Percentiles rank a stretch among this genome's conserved stretches.
These are phyloP conservation scores for Helianthus tuberosus DNA, from an alignment of 129 eudicot genomes.

Conservation along the genomic window DNA sequence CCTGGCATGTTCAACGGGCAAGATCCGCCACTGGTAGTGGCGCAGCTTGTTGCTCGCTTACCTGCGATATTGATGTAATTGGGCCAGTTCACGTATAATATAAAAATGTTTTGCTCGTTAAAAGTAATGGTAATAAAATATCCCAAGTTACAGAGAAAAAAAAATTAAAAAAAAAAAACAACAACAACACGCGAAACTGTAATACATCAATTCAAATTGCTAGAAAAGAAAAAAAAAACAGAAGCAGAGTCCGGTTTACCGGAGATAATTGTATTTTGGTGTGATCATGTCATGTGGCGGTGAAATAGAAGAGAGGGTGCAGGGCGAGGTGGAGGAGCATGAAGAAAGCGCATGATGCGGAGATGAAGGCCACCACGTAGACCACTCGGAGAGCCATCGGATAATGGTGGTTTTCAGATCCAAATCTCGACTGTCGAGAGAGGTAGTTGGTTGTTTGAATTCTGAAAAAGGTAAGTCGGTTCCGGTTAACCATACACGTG, in stretches of 20 bases:
- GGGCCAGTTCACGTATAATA: no score
- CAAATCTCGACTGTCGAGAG: not conserved
- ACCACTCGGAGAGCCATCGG: conserved; percentile 45
- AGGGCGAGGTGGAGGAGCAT: conserved; percentile 46
- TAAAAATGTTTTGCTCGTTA: no score
- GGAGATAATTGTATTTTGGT: no score
- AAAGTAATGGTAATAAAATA: no score
- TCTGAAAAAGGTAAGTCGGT: conserved; percentile 23
- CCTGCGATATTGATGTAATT: no score
- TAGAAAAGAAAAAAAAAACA: not conserved
- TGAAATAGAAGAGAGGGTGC: conserved; percentile 54
- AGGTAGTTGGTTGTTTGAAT: conserved; percentile 12
- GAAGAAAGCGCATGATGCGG: conserved; percentile 51
- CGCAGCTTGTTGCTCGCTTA: no score
- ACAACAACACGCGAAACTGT: not conserved
- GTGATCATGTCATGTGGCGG: conserved; percentile 37
- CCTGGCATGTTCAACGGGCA: no score
- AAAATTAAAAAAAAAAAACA: not conserved
- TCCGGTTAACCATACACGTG: conserved; percentile 32
- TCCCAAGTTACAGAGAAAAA: no score
- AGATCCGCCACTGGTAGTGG: no score
- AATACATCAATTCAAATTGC: conserved; percentile 6
- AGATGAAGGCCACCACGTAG: conserved; percentile 42
- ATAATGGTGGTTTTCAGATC: conserved; percentile 24
- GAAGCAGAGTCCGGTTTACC: conserved; percentile 16